Base-by-base conservation (phyloP, 306 rosid genomes). In the Ceratonia siliqua region DNA sequence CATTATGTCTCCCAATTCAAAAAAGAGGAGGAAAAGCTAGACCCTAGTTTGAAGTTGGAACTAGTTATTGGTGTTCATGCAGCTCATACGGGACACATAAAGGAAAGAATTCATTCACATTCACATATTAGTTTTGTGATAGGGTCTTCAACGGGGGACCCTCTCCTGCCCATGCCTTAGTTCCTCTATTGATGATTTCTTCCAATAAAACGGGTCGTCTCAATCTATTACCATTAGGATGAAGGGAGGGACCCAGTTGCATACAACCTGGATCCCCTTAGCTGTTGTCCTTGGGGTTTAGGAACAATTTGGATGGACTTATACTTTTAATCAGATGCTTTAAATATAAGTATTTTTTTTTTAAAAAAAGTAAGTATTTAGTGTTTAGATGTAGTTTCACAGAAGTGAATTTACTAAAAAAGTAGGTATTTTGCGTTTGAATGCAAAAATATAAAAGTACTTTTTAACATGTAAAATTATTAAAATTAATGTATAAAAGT, bases 221-320 rank as follows among this genome's bases (percentile, higher is more conserved):
- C n/a, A n/a, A n/a, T n/a, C n/a, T n/a, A n/a, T n/a, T n/a, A n/a
- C 73, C 79, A 49, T 58, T 53, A 41, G 21, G 25, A 27, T 25
- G 25, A 73, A 58, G 58, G 5, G 0, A 32, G 69, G 73, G 50
- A 50, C 45, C 72, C 75, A 8, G 12, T 69, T 42, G 35, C 35
- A 53, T 69, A 21, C 72, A 62, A 54, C 68, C 61, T 67, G 78
- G 73, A 68, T 8, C 42, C 79, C 46, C 71, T 77, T 70, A 87
- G 89, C 87, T 82, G 82, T 75, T 80, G n/a, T n/a, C n/a, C n/a
- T n/a, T n/a, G n/a, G n/a, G n/a, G n/a, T n/a, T n/a, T n/a, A n/a
- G n/a, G n/a, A n/a, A n/a, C n/a, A n/a, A n/a, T n/a, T n/a, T n/a
- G n/a, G n/a, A n/a, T n/a, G n/a, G n/a, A n/a, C n/a, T n/a, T n/a